Evolutionary conservation across 2,329 filamentous ascomycete genomes (phyloP).

Genomic region (Clonostachys chloroleuca): DNA sequence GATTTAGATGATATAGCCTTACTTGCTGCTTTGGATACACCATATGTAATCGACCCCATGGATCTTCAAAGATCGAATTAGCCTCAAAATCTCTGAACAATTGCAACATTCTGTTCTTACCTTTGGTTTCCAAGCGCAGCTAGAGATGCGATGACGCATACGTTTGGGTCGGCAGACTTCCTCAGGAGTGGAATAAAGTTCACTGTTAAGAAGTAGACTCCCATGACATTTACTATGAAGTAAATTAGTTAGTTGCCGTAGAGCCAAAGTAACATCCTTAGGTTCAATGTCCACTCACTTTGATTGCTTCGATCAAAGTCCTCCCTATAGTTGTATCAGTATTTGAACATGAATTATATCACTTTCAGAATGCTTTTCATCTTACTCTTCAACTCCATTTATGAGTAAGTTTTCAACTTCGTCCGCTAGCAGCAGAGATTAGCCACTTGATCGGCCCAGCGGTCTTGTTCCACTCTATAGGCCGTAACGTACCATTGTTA

Average conservation of each 20-base stretch:
- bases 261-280: too few relatives aligned
- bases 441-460: too few relatives aligned
- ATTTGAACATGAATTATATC: background rate
- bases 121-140: conserved; percentile 13
- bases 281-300: conserved; percentile 3
- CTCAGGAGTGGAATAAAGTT: conserved; percentile 16
- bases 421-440: conserved; percentile 3
- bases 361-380: background rate
- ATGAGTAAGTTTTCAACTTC: conserved; percentile 10
- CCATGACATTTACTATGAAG: conserved; percentile 15
- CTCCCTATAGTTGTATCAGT: background rate
- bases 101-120: conserved; percentile 1
- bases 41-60: conserved; percentile 14
- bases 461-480: too few relatives aligned
- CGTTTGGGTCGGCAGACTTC: conserved; percentile 13
- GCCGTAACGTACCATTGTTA: conserved; percentile 6
- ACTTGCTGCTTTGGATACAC: conserved; percentile 15
- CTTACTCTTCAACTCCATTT: conserved; percentile 10
- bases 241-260: background rate
- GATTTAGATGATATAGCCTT: background rate
- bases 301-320: conserved; percentile 4
- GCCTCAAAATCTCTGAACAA: background rate
- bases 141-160: conserved; percentile 15
- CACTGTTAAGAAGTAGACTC: conserved; percentile 17
- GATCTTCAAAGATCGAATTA: background rate